These are phyloP conservation scores for Dipteronia dyeriana DNA, from an alignment of 345 rosid genomes.

Conservation along the genomic window DNA sequence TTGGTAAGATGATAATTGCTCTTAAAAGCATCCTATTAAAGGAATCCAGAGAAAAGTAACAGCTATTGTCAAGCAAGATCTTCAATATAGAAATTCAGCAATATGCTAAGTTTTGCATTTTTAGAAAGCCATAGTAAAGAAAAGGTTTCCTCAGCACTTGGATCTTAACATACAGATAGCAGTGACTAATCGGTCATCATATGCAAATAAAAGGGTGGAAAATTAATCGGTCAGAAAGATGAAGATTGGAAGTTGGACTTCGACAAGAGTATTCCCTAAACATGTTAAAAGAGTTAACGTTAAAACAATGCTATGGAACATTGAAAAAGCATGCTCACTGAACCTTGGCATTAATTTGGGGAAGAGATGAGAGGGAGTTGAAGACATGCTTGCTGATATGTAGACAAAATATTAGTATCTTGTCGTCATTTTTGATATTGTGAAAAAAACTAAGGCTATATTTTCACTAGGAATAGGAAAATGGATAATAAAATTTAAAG, in stretches of 20 bases:
- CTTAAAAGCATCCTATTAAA: not conserved
- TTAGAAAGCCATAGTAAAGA: not conserved
- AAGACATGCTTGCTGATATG: not conserved
- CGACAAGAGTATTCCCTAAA: not conserved
- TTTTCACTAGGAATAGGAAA: not conserved
- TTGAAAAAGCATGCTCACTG: not conserved
- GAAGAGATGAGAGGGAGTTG: not conserved
- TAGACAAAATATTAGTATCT: not conserved
- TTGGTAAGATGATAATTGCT: conserved; percentile 4
- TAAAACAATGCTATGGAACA: not conserved
- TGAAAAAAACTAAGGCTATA: too few species aligned
- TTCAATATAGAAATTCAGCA: not conserved
- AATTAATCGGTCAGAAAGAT: not conserved
- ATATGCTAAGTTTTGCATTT: not conserved
- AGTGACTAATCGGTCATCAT: not conserved
- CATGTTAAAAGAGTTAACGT: not conserved
- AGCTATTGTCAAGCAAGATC: conserved; percentile 2
- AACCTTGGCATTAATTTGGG: not conserved
- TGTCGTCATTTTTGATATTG: not conserved
- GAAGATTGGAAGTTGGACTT: not conserved
- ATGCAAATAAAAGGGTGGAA: not conserved
- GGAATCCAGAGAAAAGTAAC: not conserved
- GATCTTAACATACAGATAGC: not conserved
- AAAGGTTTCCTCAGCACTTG: not conserved
- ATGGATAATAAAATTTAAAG: not conserved